Evolutionary conservation across 139 green algal genomes (phyloP), one percentile per base, ranked within the genome.

Genomic region (Chlamydomonas sphaeroides): DNA sequence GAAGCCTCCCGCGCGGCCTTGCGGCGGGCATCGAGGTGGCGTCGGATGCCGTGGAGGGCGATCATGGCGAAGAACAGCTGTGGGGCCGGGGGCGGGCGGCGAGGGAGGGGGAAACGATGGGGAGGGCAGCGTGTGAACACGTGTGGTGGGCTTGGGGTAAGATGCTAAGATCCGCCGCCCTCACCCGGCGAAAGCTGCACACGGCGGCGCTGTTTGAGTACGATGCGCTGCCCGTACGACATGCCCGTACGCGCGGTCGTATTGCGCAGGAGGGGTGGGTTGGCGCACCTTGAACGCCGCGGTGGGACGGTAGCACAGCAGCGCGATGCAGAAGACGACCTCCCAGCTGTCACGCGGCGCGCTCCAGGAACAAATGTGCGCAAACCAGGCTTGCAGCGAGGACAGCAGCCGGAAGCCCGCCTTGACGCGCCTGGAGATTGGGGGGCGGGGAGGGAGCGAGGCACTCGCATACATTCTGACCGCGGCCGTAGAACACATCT

Each of bases 291-390:
- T 68, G 48, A 78, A 51, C 11, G 70, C 80, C 8, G 28, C 68
- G 59, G 45, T 42, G 36, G 80, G 80, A 6, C 28, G 62, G 80
- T 81, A 86, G 69, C 70, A 86, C 6, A 80, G 36, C 41, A 81
- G 62, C 7, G 75, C 42, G 45, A 86, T 86, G 61, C 62, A 77
- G 70, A 81, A 75, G 21, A 77, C 80, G 33, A 86, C 80, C 80
- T 85, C 68, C 68, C 48, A 36, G 38, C 68, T 79, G 67, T 48
- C 67, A 0, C 28, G 70, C 2, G 23, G 28, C 6, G 48, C 68
- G 26, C 20, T 66, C 80, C 80, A 86, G 45, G 51, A 75, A 70
- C 70, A 81, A 35, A 86, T 81, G 80, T 65, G 80, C 26, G 33
- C 36, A 48, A 86, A 81, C 80, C 80, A 86, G 35, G 21, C 35